Conservation (phyloP, 257 asterid species). For the Solanum chilense region DNA sequence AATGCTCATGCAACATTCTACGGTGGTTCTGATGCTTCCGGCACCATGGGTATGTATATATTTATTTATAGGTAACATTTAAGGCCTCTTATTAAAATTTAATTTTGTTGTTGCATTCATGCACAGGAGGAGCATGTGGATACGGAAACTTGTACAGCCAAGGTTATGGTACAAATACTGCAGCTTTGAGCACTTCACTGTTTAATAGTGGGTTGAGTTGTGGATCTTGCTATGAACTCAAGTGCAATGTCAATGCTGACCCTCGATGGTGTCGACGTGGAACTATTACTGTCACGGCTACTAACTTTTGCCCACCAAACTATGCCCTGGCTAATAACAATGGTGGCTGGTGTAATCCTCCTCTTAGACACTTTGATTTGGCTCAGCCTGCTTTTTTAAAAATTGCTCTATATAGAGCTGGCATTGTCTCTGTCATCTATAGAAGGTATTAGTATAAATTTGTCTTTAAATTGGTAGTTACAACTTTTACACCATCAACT, state of each 20-base stretch:
- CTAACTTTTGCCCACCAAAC: constrained; percentile 59
- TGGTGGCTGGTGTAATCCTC: constrained; percentile 64
- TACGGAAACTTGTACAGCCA: constrained; percentile 48
- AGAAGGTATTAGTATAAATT: constrained; percentile 12
- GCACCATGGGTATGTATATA: constrained; percentile 43
- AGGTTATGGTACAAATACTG: constrained; percentile 49
- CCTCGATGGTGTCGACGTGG: constrained; percentile 20
- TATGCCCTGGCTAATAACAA: constrained; percentile 30
- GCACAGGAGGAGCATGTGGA: constrained; percentile 50
- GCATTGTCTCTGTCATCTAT: constrained; percentile 34
- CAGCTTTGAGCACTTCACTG: constrained; percentile 34
- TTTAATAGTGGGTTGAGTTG: constrained; percentile 48
- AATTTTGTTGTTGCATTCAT: too few species aligned
- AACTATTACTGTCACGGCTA: constrained; percentile 37
- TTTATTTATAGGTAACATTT: neutral
- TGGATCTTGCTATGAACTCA: constrained; percentile 40
- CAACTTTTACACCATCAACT: neutral
- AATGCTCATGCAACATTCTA: constrained; percentile 56
- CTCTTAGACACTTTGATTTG: constrained; percentile 43
- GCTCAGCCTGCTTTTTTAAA: constrained; percentile 39
- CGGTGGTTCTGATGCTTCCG: constrained; percentile 56
- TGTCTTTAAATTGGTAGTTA: neutral
- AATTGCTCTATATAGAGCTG: constrained; percentile 38
- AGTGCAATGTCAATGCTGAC: constrained; percentile 18
- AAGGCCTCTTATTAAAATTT: neutral